These are phyloP conservation scores for Diutina pseudorugosa DNA, from an alignment of 1,139 yeast species.

Conservation along the genomic window DNA sequence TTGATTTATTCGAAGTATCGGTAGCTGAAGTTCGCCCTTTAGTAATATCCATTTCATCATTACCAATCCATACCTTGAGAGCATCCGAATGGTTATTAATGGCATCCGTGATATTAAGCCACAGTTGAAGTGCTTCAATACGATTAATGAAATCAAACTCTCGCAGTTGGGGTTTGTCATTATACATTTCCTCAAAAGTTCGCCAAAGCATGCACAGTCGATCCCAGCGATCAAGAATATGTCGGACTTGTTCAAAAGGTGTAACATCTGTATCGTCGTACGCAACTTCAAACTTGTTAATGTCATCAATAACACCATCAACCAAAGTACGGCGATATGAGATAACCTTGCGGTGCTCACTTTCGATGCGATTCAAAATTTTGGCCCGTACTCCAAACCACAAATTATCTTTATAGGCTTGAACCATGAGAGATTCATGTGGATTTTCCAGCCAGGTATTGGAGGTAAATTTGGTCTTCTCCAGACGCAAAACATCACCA, in stretches of 20 bases:
- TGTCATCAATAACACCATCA: slow-evolving; percentile 62
- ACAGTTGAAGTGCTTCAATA: slow-evolving; percentile 70
- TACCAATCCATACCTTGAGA: slow-evolving; percentile 65
- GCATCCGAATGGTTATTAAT: slow-evolving; percentile 48
- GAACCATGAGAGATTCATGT: slow-evolving; percentile 38
- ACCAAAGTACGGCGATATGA: slow-evolving; percentile 61
- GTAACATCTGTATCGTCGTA: slow-evolving; percentile 19
- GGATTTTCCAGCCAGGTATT: slow-evolving; percentile 28
- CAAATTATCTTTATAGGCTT: slow-evolving; percentile 60
- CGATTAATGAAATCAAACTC: slow-evolving; percentile 52
- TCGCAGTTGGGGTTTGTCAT: slow-evolving; percentile 64
- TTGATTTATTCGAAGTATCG: slow-evolving; percentile 13
- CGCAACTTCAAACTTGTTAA: slow-evolving; percentile 48
- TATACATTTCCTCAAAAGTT: slow-evolving; percentile 63
- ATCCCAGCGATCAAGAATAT: slow-evolving; percentile 49
- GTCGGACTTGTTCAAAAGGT: slow-evolving; percentile 39
- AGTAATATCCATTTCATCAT: slow-evolving; percentile 57
- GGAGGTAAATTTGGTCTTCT: slow-evolving; percentile 63
- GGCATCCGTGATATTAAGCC: slow-evolving; percentile 69
- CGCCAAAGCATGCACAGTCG: slow-evolving; percentile 73
- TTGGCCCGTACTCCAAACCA: slow-evolving; percentile 80
- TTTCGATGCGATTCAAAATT: slow-evolving; percentile 68
- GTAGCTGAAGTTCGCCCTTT: slow-evolving; percentile 13
- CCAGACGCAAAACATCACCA: slow-evolving; percentile 89
- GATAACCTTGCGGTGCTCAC: slow-evolving; percentile 67